Evolutionary conservation across 1,284 basidiomycete genomes (phyloP), one percentile per base, ranked within the genome.

Genomic region (Naganishia liquefaciens): DNA sequence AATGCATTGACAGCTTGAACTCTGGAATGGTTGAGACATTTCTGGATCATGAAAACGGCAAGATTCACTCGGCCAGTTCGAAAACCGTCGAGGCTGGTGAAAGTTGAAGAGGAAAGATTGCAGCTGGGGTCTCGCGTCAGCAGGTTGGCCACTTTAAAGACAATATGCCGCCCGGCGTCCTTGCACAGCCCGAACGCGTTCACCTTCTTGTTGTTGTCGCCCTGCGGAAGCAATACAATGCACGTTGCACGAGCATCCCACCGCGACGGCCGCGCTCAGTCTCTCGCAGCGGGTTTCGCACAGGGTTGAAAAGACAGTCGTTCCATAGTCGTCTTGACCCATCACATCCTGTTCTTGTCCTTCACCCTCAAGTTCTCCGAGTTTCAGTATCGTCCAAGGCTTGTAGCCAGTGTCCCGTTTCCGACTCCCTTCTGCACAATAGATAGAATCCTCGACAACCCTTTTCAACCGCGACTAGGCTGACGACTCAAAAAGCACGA

Each of bases 391-490:
- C 19, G n/a, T 49, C 51, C 28, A 53, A 40, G 27, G 54, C 23
- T 27, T 43, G 54, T 55, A 25, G 39, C 37, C 39, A 23, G 19
- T 21, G n/a, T 42, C 46, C 33, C 44, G 54, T 57, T 27, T 44
- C 25, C 54, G 13, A 21, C 51, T 33, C 46, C 39, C 21, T 50
- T 40, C 46, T 33, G 33, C 57, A 49, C 57, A 60, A 60, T 50
- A 60, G 33, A 60, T 60, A 60, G 57, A 60, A 60, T 37, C 33
- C 33, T 37, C 51, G 27, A 39, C 51, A 58, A 37, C 21, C 55
- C 47, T 44, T 5, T 7, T 19, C 57, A 23, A 23, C 44, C 25
- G 9, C 44, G n/a, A n/a, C 57, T 60, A 21, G 25, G 6, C 33
- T 40, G 33, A 37, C 23, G 21, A n/a, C 46, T 17, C 46, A 50